Evolutionary conservation across 805 yeast genomes (phyloP).

Genomic region (Wickerhamiella musiphila): DNA sequence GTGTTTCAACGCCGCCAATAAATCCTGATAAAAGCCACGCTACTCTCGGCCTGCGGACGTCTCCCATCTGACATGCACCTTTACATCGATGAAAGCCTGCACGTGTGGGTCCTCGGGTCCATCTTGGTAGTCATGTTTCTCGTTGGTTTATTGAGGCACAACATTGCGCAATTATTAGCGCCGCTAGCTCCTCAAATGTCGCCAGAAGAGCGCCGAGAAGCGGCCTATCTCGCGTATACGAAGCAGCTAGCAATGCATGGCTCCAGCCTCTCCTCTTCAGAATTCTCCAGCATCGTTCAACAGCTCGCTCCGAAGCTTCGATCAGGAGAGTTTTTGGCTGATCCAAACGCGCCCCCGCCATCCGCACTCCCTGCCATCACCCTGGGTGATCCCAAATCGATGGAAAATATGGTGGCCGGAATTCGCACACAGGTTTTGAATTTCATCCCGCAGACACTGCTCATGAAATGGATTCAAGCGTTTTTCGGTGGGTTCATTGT

Average conservation of each 20-base stretch:
- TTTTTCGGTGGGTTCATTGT: constrained; percentile 84
- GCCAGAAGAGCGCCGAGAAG: constrained; percentile 37
- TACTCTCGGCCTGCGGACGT: no score
- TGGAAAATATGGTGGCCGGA: constrained; percentile 60
- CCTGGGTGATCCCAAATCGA: constrained; percentile 52
- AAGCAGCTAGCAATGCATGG: constrained; percentile 39
- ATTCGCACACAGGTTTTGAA: constrained; percentile 68
- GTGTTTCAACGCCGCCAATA: no score
- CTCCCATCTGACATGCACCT: constrained; percentile 20
- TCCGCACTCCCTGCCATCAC: constrained; percentile 35
- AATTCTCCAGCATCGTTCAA: constrained; percentile 34
- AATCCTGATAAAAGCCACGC: no score
- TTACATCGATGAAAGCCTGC: constrained; percentile 61
- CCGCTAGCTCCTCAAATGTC: constrained; percentile 40
- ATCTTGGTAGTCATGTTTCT: constrained; percentile 79
- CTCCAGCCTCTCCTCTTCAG: constrained; percentile 30
- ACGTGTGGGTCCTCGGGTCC: constrained; percentile 82
- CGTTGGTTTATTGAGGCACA: constrained; percentile 63
- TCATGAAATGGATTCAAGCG: constrained; percentile 92
- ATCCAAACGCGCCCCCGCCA: constrained; percentile 24
- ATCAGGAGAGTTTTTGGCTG: constrained; percentile 39
- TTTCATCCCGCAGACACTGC: constrained; percentile 78
- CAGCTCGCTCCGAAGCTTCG: constrained; percentile 32
- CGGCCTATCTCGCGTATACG: constrained; percentile 37
- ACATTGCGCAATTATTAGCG: constrained; percentile 42